These are phyloP conservation scores for Novymonas esmeraldas DNA, from an alignment of 208 protist genomes.

Conservation along the genomic window DNA sequence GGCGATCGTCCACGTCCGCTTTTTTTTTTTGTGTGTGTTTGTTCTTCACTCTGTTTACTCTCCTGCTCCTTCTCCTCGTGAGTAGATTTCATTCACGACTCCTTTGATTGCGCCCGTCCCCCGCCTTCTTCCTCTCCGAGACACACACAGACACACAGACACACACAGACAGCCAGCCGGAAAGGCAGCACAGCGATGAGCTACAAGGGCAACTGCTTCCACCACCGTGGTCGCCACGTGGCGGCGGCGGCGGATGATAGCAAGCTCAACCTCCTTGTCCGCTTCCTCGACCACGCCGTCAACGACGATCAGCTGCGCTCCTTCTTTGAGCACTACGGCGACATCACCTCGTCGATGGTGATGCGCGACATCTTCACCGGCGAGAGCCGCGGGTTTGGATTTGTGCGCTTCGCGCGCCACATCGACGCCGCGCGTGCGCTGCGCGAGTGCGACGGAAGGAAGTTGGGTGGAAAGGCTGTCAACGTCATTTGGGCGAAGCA, in stretches of 20 bases:
- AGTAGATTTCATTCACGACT: not conserved
- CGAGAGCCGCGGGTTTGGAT: slow-evolving; percentile 39
- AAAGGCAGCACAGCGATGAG: not conserved
- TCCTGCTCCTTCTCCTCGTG: too few relatives aligned
- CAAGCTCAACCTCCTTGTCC: slow-evolving; percentile 42
- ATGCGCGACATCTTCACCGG: slow-evolving; percentile 58
- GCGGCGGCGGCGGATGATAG: slow-evolving; percentile 2
- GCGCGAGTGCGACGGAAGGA: slow-evolving; percentile 9
- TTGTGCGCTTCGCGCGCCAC: slow-evolving; percentile 39
- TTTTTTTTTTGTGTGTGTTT: not conserved
- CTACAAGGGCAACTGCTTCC: not conserved
- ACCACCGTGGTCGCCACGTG: not conserved
- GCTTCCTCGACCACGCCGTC: slow-evolving; percentile 35
- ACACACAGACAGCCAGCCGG: not conserved
- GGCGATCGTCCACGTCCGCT: not conserved
- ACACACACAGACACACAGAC: not conserved
- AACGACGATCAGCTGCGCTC: slow-evolving; percentile 34
- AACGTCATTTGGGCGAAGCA: slow-evolving; percentile 37
- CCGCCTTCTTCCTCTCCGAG: not conserved
- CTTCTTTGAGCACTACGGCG: slow-evolving; percentile 42
- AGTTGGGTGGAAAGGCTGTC: slow-evolving; percentile 22
- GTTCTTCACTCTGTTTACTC: not conserved
- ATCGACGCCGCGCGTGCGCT: slow-evolving; percentile 28
- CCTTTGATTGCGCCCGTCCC: not conserved
- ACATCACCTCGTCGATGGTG: slow-evolving; percentile 45